Base-by-base conservation (phyloP, 495 filamentous ascomycete species). In the Neurospora sp. region DNA sequence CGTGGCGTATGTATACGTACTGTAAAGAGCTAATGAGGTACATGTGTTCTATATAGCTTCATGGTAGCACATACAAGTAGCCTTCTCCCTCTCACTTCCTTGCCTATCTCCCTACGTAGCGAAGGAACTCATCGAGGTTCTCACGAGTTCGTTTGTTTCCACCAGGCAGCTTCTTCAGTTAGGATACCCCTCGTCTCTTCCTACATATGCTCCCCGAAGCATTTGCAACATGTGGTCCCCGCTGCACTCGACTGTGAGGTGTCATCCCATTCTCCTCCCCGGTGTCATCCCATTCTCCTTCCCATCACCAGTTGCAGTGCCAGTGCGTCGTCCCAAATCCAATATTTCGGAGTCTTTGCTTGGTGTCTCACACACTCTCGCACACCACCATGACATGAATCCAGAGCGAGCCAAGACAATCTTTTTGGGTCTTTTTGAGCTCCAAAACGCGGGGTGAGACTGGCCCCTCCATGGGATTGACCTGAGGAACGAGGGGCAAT, bases 401-500 rank as follows among this genome's bases (percentile, higher is more conserved):
- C 11, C 42, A 20, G 18, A 46, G 18, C 42, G 42, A 46, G 42
- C 20, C 20, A 31, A 62, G 23, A 16, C 12, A 16, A 62, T 14
- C 27, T 35, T 9, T 62, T 62, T 35, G 27, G 23, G 9, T 54
- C 48, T 16, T 72, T 54, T 69, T 41, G 44, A 70, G 37, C 70
- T 37, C 16, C 35, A 18, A 18, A 71, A 66, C 78, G 78, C 76
- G 79, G 78, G 79, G 75, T 70, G 39, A 72, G 46, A 74, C 72
- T 62, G 54, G 74, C 79, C 79, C 79, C 79, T 79, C 78, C 74
- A 76, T 76, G 69, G 71, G 62, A 74, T 10, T 2, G 42, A n/a
- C 42, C 18, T 46, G 42, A 46, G 42, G 42, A 10, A 76, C 78
- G 79, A 79, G 80, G 78, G 79, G 80, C 78, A 78, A 79, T 80